Conservation (phyloP, 2,329 filamentous ascomycete species). For the Cladosporium sp. region DNA sequence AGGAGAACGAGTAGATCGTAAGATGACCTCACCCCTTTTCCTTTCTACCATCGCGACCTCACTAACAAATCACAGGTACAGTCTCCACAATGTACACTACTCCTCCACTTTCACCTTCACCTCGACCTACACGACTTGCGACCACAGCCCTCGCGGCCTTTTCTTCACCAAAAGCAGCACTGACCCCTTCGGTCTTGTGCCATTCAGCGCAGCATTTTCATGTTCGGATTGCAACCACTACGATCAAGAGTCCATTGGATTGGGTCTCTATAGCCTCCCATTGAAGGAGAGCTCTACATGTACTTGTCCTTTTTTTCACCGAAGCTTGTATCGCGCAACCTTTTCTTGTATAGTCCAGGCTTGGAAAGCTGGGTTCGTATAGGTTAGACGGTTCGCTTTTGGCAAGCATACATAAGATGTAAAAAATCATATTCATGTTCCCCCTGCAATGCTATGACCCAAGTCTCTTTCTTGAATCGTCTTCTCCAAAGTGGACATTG, state of each 20-base stretch:
- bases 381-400: not conserved
- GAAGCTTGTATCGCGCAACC: constrained; percentile 1
- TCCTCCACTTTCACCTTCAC: not conserved
- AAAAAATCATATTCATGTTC: not conserved
- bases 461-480: too few species aligned
- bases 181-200: too few species aligned
- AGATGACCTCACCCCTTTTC: not conserved
- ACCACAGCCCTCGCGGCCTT: not conserved
- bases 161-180: too few species aligned
- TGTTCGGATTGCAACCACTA: too few species aligned
- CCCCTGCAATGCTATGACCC: not conserved
- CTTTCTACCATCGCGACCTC: not conserved
- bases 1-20: constrained; percentile 1
- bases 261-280: not conserved
- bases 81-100: not conserved
- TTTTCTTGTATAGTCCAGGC: not conserved
- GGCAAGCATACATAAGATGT: not conserved
- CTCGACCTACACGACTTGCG: not conserved
- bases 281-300: not conserved
- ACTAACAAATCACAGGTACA: not conserved
- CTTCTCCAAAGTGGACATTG: not conserved
- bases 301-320: not conserved
- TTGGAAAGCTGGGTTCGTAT: not conserved
- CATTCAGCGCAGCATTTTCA: not conserved
- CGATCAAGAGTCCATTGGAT: too few species aligned